Conservation (phyloP, 768 basidiomycete genomes). For the Tremella mesenterica region DNA sequence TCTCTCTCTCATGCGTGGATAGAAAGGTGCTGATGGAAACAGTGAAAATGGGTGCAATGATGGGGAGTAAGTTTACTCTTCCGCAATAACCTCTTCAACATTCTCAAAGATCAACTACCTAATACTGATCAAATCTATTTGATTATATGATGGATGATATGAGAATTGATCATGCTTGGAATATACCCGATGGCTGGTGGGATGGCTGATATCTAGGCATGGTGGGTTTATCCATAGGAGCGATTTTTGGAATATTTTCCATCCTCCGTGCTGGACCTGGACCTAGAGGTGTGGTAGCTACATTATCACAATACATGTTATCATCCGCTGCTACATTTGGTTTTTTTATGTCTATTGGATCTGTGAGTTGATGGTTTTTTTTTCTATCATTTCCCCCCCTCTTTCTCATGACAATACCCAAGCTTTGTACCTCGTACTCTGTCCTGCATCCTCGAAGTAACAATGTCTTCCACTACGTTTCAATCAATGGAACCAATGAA, state of each 20-base stretch:
- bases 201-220: conserved; percentile 49
- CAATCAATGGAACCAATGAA: too few relatives aligned
- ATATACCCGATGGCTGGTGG: conserved; percentile 4
- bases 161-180: too few relatives aligned
- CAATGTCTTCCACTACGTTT: too few relatives aligned
- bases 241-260: conserved; percentile 90
- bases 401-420: too few relatives aligned
- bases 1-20: neutral
- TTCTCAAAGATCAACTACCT: neutral
- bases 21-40: conserved; percentile 6
- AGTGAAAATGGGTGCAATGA: conserved; percentile 45
- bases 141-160: too few relatives aligned
- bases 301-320: conserved; percentile 96
- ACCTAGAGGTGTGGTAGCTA: conserved; percentile 77
- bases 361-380: conserved; percentile 50
- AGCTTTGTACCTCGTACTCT: too few relatives aligned
- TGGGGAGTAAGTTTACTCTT: conserved; percentile 36
- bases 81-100: neutral
- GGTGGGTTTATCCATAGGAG: conserved; percentile 92
- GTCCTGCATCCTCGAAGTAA: too few relatives aligned
- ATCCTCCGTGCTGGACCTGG: conserved; percentile 83
- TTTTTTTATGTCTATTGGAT: conserved; percentile 92
- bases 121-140: too few relatives aligned
- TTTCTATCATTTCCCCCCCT: neutral
- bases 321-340: conserved; percentile 94